Evolutionary conservation across 768 basidiomycete genomes (phyloP).

Genomic region (Macrolepiota albuminosa): DNA sequence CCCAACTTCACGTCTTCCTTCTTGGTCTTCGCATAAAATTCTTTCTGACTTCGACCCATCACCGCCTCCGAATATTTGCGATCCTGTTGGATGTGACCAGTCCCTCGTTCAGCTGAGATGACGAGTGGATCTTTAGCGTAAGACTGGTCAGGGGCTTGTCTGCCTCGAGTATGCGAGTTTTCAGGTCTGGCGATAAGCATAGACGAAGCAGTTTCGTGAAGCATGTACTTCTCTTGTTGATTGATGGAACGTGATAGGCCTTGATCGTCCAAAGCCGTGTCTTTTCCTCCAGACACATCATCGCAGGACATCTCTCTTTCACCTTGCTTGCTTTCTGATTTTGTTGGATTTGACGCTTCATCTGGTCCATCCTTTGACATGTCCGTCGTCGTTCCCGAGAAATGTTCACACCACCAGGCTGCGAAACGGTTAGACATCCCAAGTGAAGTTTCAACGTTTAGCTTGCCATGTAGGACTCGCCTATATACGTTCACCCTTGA

Average conservation of each 20-base stretch:
- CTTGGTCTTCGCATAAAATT: not conserved
- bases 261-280: not conserved
- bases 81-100: not conserved
- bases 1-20: not conserved
- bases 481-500: constrained; percentile 4
- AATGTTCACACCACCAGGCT: not conserved
- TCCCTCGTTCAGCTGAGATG: not conserved
- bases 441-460: not conserved
- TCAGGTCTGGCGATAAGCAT: not conserved
- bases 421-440: not conserved
- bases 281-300: not conserved
- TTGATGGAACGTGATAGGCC: not conserved
- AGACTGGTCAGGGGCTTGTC: not conserved
- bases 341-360: not conserved
- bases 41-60: not conserved
- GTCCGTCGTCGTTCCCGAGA: not conserved
- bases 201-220: not conserved
- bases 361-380: not conserved
- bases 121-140: not conserved
- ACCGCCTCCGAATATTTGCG: not conserved
- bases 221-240: not conserved
- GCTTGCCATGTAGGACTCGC: not conserved
- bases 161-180: not conserved
- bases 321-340: not conserved
- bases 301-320: not conserved